Base-by-base conservation (phyloP, 2,329 filamentous ascomycete species). In the Arthrinium phaeospermum region DNA sequence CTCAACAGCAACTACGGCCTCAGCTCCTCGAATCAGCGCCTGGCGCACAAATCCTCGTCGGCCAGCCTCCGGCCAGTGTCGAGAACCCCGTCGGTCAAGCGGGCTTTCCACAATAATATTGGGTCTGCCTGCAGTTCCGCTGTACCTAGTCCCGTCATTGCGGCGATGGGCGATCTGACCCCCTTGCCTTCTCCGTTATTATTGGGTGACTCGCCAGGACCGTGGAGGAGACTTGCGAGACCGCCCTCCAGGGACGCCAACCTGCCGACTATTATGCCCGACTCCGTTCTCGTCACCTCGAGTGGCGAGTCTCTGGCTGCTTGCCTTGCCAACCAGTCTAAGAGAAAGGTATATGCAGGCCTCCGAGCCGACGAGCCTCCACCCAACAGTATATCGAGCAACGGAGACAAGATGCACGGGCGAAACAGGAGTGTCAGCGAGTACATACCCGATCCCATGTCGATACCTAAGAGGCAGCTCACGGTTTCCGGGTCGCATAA, bases 341-440 rank as follows among this genome's bases (percentile, higher is more conserved):
- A 89, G 78, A 86, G 89, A 76, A 91, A 88, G 76, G 83, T 85
- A 41, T 92, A 91, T 76, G 85, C 85, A 30, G 84, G 84, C 16
- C 81, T 90, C 30, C 78, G 80, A 45, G 77, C 80, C 30, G 77
- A 79, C 47, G 79, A 81, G 70, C 77, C 77, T 67, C 72, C 74
- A 3, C 79, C 80, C 44, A 78, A 74, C 72, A 78, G 73, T 68
- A 61, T 61, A 61, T 61, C 53, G 22, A 41, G 57, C 57, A 64
- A 37, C 34, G 78, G 76, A 24, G 80, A 78, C 64, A 72, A 76
- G 57, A 78, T 80, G 19, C 93, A 94, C 80, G 85, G 86, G 16
- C 89, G 93, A 73, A 95, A 96, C 80, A 89, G 95, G 77, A 98
- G 95, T 81, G 85, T 96, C 37, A 98, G 95, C 84, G 95, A 98